Evolutionary conservation across 176 grass and related monocot species (phyloP).

Genomic region (Zea luxurians): DNA sequence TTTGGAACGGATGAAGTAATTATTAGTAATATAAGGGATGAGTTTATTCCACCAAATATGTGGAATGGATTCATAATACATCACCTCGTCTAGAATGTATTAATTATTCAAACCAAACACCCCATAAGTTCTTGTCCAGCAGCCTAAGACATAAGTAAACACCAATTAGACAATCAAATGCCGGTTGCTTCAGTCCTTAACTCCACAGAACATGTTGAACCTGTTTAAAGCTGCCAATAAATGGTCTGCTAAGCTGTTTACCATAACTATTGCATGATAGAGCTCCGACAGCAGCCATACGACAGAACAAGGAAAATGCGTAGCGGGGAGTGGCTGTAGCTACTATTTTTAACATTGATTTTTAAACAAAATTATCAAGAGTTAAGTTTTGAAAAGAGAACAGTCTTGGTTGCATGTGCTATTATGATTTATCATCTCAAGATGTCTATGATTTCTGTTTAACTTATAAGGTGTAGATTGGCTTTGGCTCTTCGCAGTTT

Average conservation of each 20-base stretch:
- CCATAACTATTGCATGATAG: not conserved
- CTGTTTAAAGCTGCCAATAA: not conserved
- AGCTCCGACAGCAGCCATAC: too few species aligned
- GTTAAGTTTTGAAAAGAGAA: not conserved
- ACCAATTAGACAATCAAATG: not conserved
- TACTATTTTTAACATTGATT: not conserved
- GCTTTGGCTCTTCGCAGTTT: not conserved
- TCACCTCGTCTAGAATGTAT: too few species aligned
- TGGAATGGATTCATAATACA: too few species aligned
- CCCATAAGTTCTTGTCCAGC: not conserved
- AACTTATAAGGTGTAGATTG: not conserved
- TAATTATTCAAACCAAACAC: too few species aligned
- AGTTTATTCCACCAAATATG: too few species aligned
- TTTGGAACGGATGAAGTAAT: too few species aligned
- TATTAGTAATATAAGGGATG: too few species aligned
- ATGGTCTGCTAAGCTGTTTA: not conserved
- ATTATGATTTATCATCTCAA: not conserved
- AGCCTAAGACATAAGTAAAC: not conserved
- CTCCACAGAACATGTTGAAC: not conserved
- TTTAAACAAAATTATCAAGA: not conserved
- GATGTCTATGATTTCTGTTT: slow-evolving; percentile 5
- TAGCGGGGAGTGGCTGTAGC: not conserved
- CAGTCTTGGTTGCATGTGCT: not conserved
- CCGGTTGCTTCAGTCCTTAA: not conserved
- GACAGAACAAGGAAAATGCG: not conserved